Evolutionary conservation across 331 rosid genomes (phyloP).

Genomic region (Cydonia oblonga): DNA sequence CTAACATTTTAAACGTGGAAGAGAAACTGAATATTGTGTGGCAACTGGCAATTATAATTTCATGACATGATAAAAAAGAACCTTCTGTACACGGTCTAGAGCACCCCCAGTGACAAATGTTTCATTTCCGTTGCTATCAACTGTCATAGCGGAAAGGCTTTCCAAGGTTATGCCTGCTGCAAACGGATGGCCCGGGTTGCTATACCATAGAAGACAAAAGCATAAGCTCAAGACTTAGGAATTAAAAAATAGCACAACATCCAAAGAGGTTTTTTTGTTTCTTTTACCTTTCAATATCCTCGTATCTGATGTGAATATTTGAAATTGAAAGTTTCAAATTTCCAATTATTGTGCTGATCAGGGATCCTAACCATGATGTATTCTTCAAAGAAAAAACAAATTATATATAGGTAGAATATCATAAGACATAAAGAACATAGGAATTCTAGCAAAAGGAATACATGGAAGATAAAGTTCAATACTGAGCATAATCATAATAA

Average conservation of each 20-base stretch:
- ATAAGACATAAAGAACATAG: slow-evolving; percentile 4
- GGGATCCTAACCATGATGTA: slow-evolving; percentile 92
- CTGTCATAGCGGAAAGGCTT: slow-evolving; percentile 80
- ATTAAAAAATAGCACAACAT: background rate
- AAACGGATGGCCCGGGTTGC: slow-evolving; percentile 94
- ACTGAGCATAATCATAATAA: background rate
- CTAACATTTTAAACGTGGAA: background rate
- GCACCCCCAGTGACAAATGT: slow-evolving; percentile 81
- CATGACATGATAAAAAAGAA: slow-evolving; percentile 12
- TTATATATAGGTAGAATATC: background rate
- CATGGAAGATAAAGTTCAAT: background rate
- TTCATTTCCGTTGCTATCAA: slow-evolving; percentile 82
- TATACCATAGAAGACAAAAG: slow-evolving; percentile 36
- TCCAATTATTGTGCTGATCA: slow-evolving; percentile 84
- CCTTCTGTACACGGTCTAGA: slow-evolving; percentile 76
- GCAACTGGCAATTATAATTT: background rate
- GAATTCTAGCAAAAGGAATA: background rate
- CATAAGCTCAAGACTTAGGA: slow-evolving; percentile 12
- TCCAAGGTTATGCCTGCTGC: slow-evolving; percentile 88
- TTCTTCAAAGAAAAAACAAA: slow-evolving; percentile 35
- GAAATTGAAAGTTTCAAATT: slow-evolving; percentile 90
- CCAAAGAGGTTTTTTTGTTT: no score
- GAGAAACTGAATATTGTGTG: background rate
- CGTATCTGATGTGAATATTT: slow-evolving; percentile 89
- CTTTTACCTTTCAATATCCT: slow-evolving; percentile 78